A percentile compares a stretch with the other conserved stretches of the same genome.
phyloP scores from a whole-genome alignment of 192 early-diverging fungal species.

The Phycomyces nitens region DNA sequence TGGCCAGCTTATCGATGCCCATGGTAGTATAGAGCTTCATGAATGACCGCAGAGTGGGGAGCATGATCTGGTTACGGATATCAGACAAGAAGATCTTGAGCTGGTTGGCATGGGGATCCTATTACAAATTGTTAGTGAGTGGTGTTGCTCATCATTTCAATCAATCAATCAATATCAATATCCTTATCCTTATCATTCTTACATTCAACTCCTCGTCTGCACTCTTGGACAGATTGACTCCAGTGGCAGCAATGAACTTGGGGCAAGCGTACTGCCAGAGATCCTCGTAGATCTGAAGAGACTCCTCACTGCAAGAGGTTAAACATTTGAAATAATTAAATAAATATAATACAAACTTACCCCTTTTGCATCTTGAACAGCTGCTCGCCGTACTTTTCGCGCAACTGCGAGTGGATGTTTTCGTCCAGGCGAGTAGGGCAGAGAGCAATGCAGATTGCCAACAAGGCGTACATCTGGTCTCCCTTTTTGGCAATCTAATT shows the following conservation, averaged over 20 bases:
- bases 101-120: conserved; percentile 77
- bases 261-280: conserved; percentile 90
- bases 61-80: conserved; percentile 77
- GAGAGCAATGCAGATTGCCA: conserved; percentile 86
- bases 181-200: conserved; percentile 1
- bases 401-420: conserved; percentile 78
- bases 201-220: neutral
- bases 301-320: conserved; percentile 85
- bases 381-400: conserved; percentile 94
- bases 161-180: conserved; percentile 17
- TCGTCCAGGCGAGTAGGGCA: conserved; percentile 94
- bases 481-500: conserved; percentile 80
- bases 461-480: conserved; percentile 94
- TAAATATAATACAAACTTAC: conserved; percentile 32
- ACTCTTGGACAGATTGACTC: conserved; percentile 77
- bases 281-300: conserved; percentile 77
- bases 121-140: neutral
- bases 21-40: conserved; percentile 95
- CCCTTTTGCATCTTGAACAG: conserved; percentile 80
- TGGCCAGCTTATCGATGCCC: conserved; percentile 81
- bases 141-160: no score
- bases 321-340: no score
- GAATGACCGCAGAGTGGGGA: conserved; percentile 89
- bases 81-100: conserved; percentile 83
- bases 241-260: conserved; percentile 90